Evolutionary conservation across 306 rosid genomes (phyloP), one percentile per base, ranked within the genome.

Genomic region (Potentilla sterilis): DNA sequence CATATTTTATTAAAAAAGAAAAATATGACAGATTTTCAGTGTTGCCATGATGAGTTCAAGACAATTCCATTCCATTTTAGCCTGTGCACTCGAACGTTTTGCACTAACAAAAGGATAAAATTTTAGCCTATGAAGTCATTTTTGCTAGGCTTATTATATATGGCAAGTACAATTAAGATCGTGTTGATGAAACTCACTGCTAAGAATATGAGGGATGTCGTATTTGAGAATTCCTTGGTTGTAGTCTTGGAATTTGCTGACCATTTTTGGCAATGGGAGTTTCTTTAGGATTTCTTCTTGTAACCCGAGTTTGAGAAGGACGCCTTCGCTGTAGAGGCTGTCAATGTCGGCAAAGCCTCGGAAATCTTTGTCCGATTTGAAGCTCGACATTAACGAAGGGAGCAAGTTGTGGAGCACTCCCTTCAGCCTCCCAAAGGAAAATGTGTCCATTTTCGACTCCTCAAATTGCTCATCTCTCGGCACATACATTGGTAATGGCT

Each of bases 381-480:
- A 79, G 67, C 86, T 86, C 16, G 97, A 89, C 81, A 84, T 92
- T 18, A 95, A 76, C 14, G 91, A 79, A 4, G 99, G 99, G 4
- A 95, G 77, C 68, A 95, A 85, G 80, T 54, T 92, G 81, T 90
- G 97, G 18, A 95, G 83, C 65, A 90, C 85, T 59, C 89, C 97
- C 77, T 90, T 95, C 0, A 92, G 92, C 84, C 97, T 92, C 80
- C 92, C 94, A 44, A 82, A 81, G 24, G 90, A 69, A 76, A 92
- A 84, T 21, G 97, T 81, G 66, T 82, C 88, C 69, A 80, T 84
- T 77, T 95, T 95, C 0, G 91, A 79, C 80, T 95, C 99, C 77
- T 92, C 99, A 79, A 95, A 95, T 47, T 89, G 90, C 75, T 95
- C 99, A 18, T 95, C 99, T 77, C 97, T 87, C 0, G 99, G 99